Evolutionary conservation across 306 rosid species (phyloP), one percentile per base, ranked within the genome.

Genomic region (Luffa aegyptiaca): DNA sequence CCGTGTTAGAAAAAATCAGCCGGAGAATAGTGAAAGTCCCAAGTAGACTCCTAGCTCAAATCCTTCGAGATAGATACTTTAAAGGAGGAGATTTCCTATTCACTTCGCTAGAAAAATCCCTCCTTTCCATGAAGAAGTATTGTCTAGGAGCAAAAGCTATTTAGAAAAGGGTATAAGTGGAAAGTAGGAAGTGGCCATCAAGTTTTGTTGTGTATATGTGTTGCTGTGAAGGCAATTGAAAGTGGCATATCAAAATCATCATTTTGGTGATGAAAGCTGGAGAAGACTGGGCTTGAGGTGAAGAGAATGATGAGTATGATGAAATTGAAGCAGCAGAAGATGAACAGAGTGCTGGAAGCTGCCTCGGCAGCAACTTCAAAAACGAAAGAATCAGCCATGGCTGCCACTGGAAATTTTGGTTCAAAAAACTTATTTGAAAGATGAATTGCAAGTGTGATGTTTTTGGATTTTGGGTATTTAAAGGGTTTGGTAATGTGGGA

Each of bases 241-340:
- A 52, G 68, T 63, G 82, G 73, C n/a, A 41, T 41, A 41, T 41
- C 44, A 41, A n/a, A n/a, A n/a, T 41, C 44, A 41, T 84, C 53
- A 80, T 83, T 84, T 53, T 62, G 82, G 49, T 59, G 8, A 69
- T 56, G 56, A 45, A 80, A 17, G 21, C 81, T 78, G 16, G 87
- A 86, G 78, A 80, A 87, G 53, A n/a, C n/a, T n/a, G n/a, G n/a
- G n/a, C n/a, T n/a, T n/a, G 82, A 71, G 81, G 80, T 89, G 36
- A 86, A 8, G 11, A 90, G 69, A 79, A 90, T 86, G 13, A 86
- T 78, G 12, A 82, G 86, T 20, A 90, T 88, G 84, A 90, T 90
- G 85, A 88, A 80, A 83, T 88, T 88, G 82, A 84, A 90, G 78
- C 86, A 86, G 45, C 91, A 88, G 82, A 90, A 90, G 44, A 88